Base-by-base conservation (phyloP, 805 yeast genomes). In the Cyberlindnera japonica region DNA sequence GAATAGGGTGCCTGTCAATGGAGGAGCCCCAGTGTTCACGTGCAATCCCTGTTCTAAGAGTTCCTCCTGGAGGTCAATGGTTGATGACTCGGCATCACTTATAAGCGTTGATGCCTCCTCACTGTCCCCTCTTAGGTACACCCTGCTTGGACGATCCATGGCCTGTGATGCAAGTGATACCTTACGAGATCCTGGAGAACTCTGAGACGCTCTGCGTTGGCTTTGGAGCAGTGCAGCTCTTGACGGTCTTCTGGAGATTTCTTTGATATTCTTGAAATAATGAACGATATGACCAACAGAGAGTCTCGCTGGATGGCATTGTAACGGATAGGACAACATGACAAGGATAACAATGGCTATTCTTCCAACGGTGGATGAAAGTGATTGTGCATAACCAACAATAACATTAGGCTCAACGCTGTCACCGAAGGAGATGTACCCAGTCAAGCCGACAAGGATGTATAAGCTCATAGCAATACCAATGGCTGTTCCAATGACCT, bases 281-380 rank as follows among this genome's bases (percentile, higher is more conserved):
- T 71, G 77, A 23, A 79, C 59, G 29, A 89, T 79, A 58, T 87
- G 87, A 54, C 83, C 80, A 28, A 83, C 71, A 0, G 95, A 86
- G 3, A 84, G 81, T 50, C 96, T 72, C 22, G 95, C 86, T 0
- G 97, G 97, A 53, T 89, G 95, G 53, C 89, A 76, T 72, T 88
- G 95, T 48, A 90, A 64, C 6, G 97, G 96, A 58, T 79, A 89
- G n/a, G 93, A 83, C 40, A 88, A 71, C 48, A 83, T 72, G 18
- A 90, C 96, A 60, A 89, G 65, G 8, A 86, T 68, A 5, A 84
- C 91, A 48, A 89, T 89, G 4, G 90, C 84, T 10, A 83, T 64
- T 49, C 95, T 71, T 3, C 95, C 97, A 32, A 90, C 61, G 0
- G 88, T 83, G 2, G 93, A 77, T n/a, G 82, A 67, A 11, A 71